Base-by-base conservation (phyloP, 2,329 filamentous ascomycete species). In the Ilyonectria sp. region DNA sequence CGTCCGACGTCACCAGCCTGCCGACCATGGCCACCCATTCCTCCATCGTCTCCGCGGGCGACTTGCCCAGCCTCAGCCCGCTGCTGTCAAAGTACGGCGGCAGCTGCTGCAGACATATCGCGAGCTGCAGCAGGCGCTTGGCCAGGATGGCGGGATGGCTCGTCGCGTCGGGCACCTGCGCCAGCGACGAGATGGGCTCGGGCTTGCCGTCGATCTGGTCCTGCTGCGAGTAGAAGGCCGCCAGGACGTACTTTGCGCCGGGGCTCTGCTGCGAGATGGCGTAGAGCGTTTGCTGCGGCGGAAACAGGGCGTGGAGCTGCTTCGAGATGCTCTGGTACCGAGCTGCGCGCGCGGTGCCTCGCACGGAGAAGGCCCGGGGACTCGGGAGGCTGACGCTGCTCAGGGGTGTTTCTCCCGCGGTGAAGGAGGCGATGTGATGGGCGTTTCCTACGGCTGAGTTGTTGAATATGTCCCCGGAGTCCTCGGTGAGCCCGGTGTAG, bases 131-230 rank as follows among this genome's bases (percentile, higher is more conserved):
- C 23, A 89, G 79, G 7, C 82, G 79, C 63, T 81, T 83, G 2
- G 86, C 85, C 2, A 89, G 76, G 6, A 86, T 67, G 2, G 84
- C 79, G 0, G 86, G 87, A 71, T 88, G 87, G 29, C 80, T 80
- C 0, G 75, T 21, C 79, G 85, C 70, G 81, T 86, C 59, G 70
- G 81, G 40, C 65, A 78, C 66, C 10, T 72, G 63, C 0, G 75
- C 73, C 8, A 76, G 49, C 4, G 69, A 26, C 5, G 60, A 85
- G 52, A 49, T 69, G 60, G 63, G 75, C 71, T 61, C 79, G 71
- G 67, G 82, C 54, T 69, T 79, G 4, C 76, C 77, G 1, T 78
- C 78, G 46, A 81, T 64, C 61, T 80, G 79, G 52, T 75, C 75
- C 33, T 72, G 62, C 59, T 70, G 75, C 40, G 69, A 69, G 44